Evolutionary conservation across 2,329 filamentous ascomycete genomes (phyloP).

Genomic region (Clonostachys byssicola): DNA sequence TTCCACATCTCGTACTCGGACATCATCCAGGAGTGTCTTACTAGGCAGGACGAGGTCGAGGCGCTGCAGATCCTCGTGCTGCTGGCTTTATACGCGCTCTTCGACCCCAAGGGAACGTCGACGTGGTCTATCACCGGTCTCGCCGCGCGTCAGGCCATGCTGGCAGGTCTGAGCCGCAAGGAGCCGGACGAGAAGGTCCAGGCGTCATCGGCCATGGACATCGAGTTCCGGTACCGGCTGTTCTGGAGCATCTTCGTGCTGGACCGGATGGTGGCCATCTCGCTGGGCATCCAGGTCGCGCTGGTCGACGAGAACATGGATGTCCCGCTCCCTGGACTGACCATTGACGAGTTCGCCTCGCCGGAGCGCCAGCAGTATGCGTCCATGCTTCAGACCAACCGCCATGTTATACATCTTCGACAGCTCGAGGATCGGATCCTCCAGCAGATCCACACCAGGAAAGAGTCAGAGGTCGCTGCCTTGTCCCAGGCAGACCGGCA

Average conservation of each 20-base stretch:
- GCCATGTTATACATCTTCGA: slow-evolving; percentile 36
- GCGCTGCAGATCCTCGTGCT: slow-evolving; percentile 34
- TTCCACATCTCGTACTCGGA: slow-evolving; percentile 30
- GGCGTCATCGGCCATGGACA: slow-evolving; percentile 14
- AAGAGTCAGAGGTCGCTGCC: slow-evolving; percentile 17
- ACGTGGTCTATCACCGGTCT: slow-evolving; percentile 33
- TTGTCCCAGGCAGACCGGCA: slow-evolving; percentile 22
- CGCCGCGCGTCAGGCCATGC: slow-evolving; percentile 29
- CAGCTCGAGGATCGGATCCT: slow-evolving; percentile 33
- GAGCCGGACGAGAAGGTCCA: neutral
- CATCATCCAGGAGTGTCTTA: slow-evolving; percentile 33
- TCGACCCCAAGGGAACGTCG: slow-evolving; percentile 30
- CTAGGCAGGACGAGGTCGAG: slow-evolving; percentile 21
- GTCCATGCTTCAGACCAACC: slow-evolving; percentile 35
- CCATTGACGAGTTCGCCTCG: slow-evolving; percentile 37
- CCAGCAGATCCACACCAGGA: slow-evolving; percentile 23
- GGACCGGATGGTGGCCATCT: slow-evolving; percentile 37
- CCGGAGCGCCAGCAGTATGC: slow-evolving; percentile 28
- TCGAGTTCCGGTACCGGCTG: slow-evolving; percentile 28
- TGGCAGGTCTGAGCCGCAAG: slow-evolving; percentile 28
- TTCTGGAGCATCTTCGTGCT: slow-evolving; percentile 39
- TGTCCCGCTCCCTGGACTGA: slow-evolving; percentile 35
- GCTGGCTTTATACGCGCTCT: slow-evolving; percentile 34
- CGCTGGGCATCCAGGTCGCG: slow-evolving; percentile 30
- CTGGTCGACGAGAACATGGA: slow-evolving; percentile 30